These are phyloP conservation scores for Serendipita sp. DNA, from an alignment of 1,284 basidiomycete species.

Conservation along the genomic window DNA sequence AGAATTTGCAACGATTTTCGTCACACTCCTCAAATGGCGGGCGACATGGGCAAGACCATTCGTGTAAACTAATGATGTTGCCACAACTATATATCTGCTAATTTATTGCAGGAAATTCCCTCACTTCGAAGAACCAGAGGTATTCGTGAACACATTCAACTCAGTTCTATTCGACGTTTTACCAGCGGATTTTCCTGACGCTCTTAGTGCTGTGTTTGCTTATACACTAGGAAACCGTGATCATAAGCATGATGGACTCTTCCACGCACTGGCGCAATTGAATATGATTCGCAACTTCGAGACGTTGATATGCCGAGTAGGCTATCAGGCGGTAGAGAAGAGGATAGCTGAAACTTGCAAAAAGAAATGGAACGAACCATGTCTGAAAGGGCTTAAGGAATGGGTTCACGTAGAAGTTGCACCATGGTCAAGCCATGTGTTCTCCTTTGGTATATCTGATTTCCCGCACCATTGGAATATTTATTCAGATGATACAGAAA, in stretches of 20 bases:
- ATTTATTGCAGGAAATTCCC: too few relatives aligned
- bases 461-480: too few relatives aligned
- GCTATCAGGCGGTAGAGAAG: conserved; percentile 70
- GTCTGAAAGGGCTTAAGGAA: conserved; percentile 44
- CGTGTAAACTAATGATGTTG: not conserved
- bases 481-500: not conserved
- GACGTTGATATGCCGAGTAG: conserved; percentile 65
- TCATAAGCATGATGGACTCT: conserved; percentile 16
- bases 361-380: conserved; percentile 53
- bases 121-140: conserved; percentile 22
- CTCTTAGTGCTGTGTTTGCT: conserved; percentile 48
- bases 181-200: conserved; percentile 46
- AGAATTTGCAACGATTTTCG: not conserved
- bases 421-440: conserved; percentile 57
- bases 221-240: conserved; percentile 35
- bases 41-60: not conserved
- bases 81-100: too few relatives aligned
- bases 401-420: conserved; percentile 72
- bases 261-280: conserved; percentile 30
- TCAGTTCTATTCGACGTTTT: conserved; percentile 53
- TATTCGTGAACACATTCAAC: conserved; percentile 54
- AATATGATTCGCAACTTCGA: conserved; percentile 66
- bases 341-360: conserved; percentile 53
- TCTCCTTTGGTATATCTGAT: conserved; percentile 49
- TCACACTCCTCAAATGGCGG: not conserved